These are phyloP conservation scores for Macrophomina tecta DNA, from an alignment of 2,329 filamentous ascomycete species.

Conservation along the genomic window DNA sequence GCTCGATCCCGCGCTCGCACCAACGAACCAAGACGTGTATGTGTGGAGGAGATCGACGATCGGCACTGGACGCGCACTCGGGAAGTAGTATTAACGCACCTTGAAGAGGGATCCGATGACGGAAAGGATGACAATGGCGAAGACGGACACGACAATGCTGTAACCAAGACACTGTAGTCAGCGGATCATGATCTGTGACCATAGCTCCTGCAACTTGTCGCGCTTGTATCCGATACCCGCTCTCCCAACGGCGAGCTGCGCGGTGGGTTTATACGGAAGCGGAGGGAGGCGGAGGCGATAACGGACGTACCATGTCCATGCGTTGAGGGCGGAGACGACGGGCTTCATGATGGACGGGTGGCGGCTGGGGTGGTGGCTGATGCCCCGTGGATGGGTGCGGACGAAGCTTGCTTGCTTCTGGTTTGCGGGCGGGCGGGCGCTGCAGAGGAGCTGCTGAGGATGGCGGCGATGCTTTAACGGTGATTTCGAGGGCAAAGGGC, in stretches of 20 bases:
- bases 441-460: not conserved
- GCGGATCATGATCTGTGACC: not conserved
- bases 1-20: not conserved
- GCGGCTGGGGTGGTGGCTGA: not conserved
- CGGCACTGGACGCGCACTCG: not conserved
- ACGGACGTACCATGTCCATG: constrained; percentile 85
- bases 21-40: not conserved
- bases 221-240: not conserved
- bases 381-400: not conserved
- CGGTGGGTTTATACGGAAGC: not conserved
- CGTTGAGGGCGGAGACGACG: constrained; percentile 87
- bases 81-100: constrained; percentile 46
- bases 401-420: constrained; percentile 8
- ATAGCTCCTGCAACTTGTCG: not conserved
- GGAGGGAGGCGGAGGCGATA: constrained; percentile 37
- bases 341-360: constrained; percentile 77
- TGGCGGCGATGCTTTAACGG: not conserved
- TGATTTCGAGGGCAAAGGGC: not conserved
- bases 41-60: not conserved
- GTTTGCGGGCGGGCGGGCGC: not conserved
- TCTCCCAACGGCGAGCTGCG: not conserved
- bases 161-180: not conserved
- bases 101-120: constrained; percentile 76
- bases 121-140: constrained; percentile 69
- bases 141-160: constrained; percentile 73